Conservation (phyloP, 2,329 filamentous ascomycete species). For the Botrytis fabae region DNA sequence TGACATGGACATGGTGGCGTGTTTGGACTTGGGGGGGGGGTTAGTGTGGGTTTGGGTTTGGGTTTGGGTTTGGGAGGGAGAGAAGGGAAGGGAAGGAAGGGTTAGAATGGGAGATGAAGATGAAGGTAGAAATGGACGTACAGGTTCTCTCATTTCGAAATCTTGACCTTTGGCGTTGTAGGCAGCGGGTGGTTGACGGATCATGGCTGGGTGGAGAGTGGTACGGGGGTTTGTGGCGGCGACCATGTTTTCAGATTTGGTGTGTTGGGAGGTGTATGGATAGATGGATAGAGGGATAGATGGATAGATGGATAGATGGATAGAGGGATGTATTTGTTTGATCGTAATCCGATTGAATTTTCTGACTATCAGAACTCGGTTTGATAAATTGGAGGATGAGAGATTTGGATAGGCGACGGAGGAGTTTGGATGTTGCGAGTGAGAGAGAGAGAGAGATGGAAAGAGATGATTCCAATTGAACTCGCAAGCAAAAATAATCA, state of each 20-base stretch:
- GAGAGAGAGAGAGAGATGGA: background rate
- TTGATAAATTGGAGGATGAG: background rate
- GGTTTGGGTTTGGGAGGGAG: background rate
- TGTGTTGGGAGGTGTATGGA: no score
- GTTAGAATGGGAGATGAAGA: background rate
- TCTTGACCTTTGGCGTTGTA: background rate
- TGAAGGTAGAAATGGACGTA: background rate
- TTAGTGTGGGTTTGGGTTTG: background rate
- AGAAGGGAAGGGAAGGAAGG: background rate
- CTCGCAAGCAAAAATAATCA: background rate
- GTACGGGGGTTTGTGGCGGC: slow-evolving; percentile 13
- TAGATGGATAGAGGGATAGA: background rate
- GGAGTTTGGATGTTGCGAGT: no score
- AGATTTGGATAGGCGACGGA: background rate
- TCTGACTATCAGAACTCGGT: background rate
- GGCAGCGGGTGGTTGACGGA: slow-evolving; percentile 19
- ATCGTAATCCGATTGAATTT: background rate
- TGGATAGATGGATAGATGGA: no score
- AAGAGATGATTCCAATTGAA: background rate
- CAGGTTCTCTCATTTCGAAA: slow-evolving; percentile 10
- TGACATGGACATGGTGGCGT: background rate
- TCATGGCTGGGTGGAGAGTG: slow-evolving; percentile 19
- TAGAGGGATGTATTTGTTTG: background rate
- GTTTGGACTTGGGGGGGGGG: background rate
- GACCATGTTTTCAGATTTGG: background rate